Evolutionary conservation across 768 basidiomycete genomes (phyloP).

Genomic region (Pulveroboletus sp.): DNA sequence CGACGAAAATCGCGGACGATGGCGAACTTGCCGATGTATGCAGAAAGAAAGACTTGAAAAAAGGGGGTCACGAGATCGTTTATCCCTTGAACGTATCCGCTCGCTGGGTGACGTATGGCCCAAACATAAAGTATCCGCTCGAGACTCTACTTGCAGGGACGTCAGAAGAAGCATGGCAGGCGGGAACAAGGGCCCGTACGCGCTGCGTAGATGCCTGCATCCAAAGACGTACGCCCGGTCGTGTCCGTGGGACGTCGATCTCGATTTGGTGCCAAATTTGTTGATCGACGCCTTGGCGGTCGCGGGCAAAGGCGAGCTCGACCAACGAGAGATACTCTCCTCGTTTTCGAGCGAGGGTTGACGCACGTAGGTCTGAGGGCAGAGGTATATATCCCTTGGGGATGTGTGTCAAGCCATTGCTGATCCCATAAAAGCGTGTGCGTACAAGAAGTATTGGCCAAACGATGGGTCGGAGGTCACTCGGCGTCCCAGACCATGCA

Average conservation of each 20-base stretch:
- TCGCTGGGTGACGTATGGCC: slow-evolving; percentile 98
- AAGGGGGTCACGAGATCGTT: slow-evolving; percentile 98
- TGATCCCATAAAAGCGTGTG: slow-evolving; percentile 10
- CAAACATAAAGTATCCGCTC: slow-evolving; percentile 97
- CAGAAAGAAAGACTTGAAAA: slow-evolving; percentile 93
- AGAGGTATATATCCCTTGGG: slow-evolving; percentile 90
- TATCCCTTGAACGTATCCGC: slow-evolving; percentile 98
- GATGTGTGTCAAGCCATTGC: slow-evolving; percentile 5
- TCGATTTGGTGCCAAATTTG: slow-evolving; percentile 99
- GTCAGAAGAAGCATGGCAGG: slow-evolving; percentile 12
- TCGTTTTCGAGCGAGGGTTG: slow-evolving; percentile 84
- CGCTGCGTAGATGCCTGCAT: slow-evolving; percentile 86
- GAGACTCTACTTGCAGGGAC: slow-evolving; percentile 57
- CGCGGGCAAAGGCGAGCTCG: slow-evolving; percentile 83
- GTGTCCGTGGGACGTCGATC: slow-evolving; percentile 94
- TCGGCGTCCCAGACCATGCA: slow-evolving; percentile 92
- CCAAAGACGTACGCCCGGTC: slow-evolving; percentile 90
- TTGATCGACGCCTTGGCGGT: slow-evolving; percentile 83
- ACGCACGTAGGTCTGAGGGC: slow-evolving; percentile 65
- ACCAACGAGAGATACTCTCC: slow-evolving; percentile 90
- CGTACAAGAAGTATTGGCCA: slow-evolving; percentile 93
- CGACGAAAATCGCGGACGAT: not conserved
- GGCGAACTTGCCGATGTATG: slow-evolving; percentile 74
- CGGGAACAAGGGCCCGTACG: slow-evolving; percentile 42
- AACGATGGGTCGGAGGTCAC: slow-evolving; percentile 80